Evolutionary conservation across 768 basidiomycete genomes (phyloP).

Genomic region (Rhodotorula graminis): DNA sequence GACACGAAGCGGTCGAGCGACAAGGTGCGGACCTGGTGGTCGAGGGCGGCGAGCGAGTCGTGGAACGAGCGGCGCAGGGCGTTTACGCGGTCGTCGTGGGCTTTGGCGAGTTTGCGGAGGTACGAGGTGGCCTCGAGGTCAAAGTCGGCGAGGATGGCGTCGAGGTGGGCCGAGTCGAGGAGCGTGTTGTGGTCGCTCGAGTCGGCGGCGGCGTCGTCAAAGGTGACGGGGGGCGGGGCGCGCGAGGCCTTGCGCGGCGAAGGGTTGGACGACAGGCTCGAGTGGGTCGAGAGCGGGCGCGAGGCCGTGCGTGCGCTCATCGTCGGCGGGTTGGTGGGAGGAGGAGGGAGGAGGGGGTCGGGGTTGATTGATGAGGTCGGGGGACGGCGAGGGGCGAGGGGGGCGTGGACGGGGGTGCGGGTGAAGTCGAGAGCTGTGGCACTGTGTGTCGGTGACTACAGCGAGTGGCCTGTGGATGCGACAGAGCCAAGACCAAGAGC

Average conservation of each 20-base stretch:
- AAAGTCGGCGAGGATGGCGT: constrained; percentile 19
- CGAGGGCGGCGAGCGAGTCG: constrained; percentile 16
- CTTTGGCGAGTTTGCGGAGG: constrained; percentile 5
- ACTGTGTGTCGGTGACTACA: too few species aligned
- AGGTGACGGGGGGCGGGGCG: background rate
- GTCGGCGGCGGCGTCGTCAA: background rate
- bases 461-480: too few species aligned
- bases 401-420: too few species aligned
- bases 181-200: background rate
- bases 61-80: constrained; percentile 15
- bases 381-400: too few species aligned
- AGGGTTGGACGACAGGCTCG: background rate
- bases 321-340: background rate
- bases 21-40: constrained; percentile 6
- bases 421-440: too few species aligned
- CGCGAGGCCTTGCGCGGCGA: background rate
- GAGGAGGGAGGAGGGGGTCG: too few species aligned
- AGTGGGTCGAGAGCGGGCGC: background rate
- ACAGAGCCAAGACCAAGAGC: too few species aligned
- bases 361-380: too few species aligned
- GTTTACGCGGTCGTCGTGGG: background rate
- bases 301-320: background rate
- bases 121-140: constrained; percentile 17
- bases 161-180: background rate
- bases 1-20: constrained; percentile 7